Base-by-base conservation (phyloP, 1,284 basidiomycete genomes). In the Sporisorium exsertum region DNA sequence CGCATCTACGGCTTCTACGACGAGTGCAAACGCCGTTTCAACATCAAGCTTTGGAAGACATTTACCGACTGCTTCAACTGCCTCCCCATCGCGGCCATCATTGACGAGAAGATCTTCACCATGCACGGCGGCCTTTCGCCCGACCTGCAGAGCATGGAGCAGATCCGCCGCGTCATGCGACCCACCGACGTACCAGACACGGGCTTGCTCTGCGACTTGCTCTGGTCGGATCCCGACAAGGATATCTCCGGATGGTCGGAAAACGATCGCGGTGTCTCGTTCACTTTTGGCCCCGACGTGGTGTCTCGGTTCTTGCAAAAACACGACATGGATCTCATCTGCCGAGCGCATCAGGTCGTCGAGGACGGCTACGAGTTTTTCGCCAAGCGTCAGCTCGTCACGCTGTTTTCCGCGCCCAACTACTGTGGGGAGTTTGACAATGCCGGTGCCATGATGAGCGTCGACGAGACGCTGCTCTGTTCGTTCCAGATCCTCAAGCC, bases 291-390 rank as follows among this genome's bases (percentile, higher is more conserved):
- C 12, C 95, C 95, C 35, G 95, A 98, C 85, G 96, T 99, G 47
- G 95, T 99, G 57, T 95, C 94, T 70, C 90, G 95, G 82, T 99
- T 99, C 90, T 88, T 99, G 84, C 95, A 97, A 89, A 97, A 98
- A 87, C 96, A 85, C 68, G 97, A 99, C 87, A 98, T 99, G 96
- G 96, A 98, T 87, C 89, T 98, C 83, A 98, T 99, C 84, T 98
- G 96, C 88, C 90, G 96, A 87, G 95, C 95, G 84, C 95, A 98
- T 89, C 94, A 97, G 90, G 96, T 99, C 85, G 96, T 99, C 58
- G 96, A 99, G 86, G 96, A 99, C 81, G 96, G 96, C 29, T 99
- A 98, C 87, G 96, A 99, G 87, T 99, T 99, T 88, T 99, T 98
- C 84, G 95, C 95, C 60, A 97, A 98, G 87, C 90, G 96, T 79